Conservation (phyloP, 768 basidiomycete species). For the Mycena epipterygia region DNA sequence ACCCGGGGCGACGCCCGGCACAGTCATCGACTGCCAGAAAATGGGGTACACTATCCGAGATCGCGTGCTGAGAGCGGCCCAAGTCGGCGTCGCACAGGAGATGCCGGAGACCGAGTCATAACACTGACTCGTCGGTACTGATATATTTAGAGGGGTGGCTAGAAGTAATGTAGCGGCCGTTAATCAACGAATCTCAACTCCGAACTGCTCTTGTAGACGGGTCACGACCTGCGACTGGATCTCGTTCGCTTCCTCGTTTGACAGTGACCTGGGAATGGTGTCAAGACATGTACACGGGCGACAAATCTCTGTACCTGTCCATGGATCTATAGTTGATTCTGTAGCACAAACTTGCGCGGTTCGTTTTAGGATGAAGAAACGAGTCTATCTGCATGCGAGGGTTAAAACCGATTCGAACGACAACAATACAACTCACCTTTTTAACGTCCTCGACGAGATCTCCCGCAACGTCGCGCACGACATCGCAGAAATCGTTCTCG, state of each 20-base stretch:
- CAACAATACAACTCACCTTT: constrained; percentile 64
- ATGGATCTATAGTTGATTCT: constrained; percentile 96
- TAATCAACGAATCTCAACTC: constrained; percentile 91
- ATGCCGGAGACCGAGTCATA: constrained; percentile 55
- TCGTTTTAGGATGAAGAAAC: constrained; percentile 91
- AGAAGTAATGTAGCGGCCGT: constrained; percentile 50
- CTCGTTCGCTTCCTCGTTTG: constrained; percentile 91
- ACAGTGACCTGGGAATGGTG: constrained; percentile 73
- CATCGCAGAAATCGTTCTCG: constrained; percentile 97
- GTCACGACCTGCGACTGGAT: constrained; percentile 75
- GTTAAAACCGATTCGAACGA: constrained; percentile 26
- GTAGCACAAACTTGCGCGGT: constrained; percentile 85
- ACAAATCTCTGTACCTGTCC: constrained; percentile 80
- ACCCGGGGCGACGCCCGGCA: constrained; percentile 90
- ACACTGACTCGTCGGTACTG: constrained; percentile 32
- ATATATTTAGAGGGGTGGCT: constrained; percentile 50
- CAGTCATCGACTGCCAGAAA: constrained; percentile 92
- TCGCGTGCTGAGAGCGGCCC: constrained; percentile 91
- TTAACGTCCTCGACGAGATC: constrained; percentile 94
- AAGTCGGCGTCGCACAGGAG: constrained; percentile 95
- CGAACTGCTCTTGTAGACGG: constrained; percentile 70
- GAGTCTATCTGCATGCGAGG: constrained; percentile 79
- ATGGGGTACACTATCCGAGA: constrained; percentile 95
- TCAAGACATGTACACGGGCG: not conserved
- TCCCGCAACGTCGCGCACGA: constrained; percentile 92